Base-by-base conservation (phyloP, 2,329 filamentous ascomycete species). In the Penicillium sp. region DNA sequence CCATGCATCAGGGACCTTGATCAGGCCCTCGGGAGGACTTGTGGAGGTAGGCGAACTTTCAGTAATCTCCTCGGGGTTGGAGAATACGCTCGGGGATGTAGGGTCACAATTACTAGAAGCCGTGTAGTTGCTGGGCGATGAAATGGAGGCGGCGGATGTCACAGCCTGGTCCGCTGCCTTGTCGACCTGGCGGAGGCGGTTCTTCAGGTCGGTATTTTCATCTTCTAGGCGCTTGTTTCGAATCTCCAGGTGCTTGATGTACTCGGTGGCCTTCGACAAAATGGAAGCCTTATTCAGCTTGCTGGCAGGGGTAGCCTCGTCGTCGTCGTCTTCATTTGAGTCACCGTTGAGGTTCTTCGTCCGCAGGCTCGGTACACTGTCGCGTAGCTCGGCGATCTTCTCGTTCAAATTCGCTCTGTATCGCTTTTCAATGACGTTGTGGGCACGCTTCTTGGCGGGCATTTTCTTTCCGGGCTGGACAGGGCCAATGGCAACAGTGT, bases 271-370 rank as follows among this genome's bases (percentile, higher is more conserved):
- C 70, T 97, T 97, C 57, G 89, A 91, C 38, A 97, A 74, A 44
- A 97, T 89, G 2, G 91, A 96, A n/a, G 92, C 92, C 71, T 97
- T 97, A 76, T 97, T 97, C 25, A 96, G 77, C 70, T 97, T 97
- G 73, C 95, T 91, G 5, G 90, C 88, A 2, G 89, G 86, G 44
- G 93, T 75, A 44, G 89, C 89, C 60, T 95, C 85, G 13, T 87
- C 78, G 57, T 95, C 88, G 31, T 86, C 82, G 58, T 92, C 88
- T 33, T 82, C 85, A 8, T 62, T 48, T 2, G 61, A 55, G 15
- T 59, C 60, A 8, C 61, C 66, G 46, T 63, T 66, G 6, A 58
- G 50, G 76, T 75, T 42, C 73, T 88, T 83, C 81, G 90, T 88
- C 42, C 91, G 83, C 49, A 97, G 75, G 68, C 88, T 95, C 1